These are phyloP conservation scores for Seminavis robusta DNA, from an alignment of 108 stramenopile species.

Conservation along the genomic window DNA sequence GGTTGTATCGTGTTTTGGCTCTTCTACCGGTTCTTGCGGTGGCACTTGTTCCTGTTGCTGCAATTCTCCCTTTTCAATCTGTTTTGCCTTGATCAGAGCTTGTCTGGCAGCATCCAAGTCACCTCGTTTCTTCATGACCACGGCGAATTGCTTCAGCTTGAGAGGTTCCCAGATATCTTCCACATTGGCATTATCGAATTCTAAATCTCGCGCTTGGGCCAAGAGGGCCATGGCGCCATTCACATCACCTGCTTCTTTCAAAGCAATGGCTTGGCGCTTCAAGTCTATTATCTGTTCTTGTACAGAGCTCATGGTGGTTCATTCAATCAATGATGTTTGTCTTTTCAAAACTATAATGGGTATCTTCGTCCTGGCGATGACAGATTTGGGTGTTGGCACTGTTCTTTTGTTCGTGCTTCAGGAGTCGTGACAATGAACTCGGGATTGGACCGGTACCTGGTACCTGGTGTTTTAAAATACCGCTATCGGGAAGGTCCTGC, in stretches of 20 bases:
- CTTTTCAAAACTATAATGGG: no score
- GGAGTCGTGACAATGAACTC: no score
- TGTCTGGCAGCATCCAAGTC: slow-evolving; percentile 27
- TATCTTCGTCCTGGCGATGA: no score
- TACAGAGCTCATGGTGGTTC: background rate
- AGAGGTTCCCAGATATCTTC: slow-evolving; percentile 4
- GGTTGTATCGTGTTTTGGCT: no score
- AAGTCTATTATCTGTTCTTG: background rate
- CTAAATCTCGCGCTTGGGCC: background rate
- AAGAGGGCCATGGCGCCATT: background rate
- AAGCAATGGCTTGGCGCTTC: slow-evolving; percentile 1
- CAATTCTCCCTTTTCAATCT: slow-evolving; percentile 10
- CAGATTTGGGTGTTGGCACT: no score
- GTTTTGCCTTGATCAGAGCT: slow-evolving; percentile 26
- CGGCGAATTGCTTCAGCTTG: slow-evolving; percentile 20
- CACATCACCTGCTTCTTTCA: slow-evolving; percentile 1
- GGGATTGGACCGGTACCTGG: no score
- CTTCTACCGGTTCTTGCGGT: background rate
- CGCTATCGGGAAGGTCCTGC: no score
- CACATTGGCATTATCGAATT: background rate
- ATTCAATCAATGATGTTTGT: no score
- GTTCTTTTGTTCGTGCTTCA: no score
- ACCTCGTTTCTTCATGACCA: slow-evolving; percentile 17
- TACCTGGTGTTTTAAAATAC: no score
- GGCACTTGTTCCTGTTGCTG: slow-evolving; percentile 2